Evolutionary conservation across 495 filamentous ascomycete species (phyloP).

Genomic region (Venustampulla echinocandica): DNA sequence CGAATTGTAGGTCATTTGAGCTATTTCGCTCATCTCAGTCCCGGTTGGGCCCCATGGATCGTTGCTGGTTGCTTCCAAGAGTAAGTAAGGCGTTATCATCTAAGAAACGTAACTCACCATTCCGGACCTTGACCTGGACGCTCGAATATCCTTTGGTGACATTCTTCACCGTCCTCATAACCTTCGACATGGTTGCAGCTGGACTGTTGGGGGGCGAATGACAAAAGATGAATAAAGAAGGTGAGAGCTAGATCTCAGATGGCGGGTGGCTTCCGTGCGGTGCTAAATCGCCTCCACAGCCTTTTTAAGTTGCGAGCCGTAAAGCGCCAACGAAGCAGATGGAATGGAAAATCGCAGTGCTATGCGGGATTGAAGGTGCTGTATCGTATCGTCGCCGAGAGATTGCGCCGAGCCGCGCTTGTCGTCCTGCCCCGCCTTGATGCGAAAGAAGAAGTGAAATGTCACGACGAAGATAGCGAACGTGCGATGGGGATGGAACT

Average conservation of each 20-base stretch:
- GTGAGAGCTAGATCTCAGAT: too few relatives aligned
- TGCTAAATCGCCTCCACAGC: too few relatives aligned
- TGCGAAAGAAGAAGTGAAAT: background rate
- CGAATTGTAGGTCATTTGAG: slow-evolving; percentile 94
- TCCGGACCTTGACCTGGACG: slow-evolving; percentile 97
- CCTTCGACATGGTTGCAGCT: slow-evolving; percentile 76
- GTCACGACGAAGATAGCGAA: too few relatives aligned
- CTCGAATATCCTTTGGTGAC: slow-evolving; percentile 98
- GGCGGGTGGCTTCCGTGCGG: too few relatives aligned
- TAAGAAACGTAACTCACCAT: slow-evolving; percentile 60
- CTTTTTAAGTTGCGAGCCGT: too few relatives aligned
- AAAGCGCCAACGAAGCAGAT: too few relatives aligned
- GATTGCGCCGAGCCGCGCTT: background rate
- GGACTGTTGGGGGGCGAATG: background rate
- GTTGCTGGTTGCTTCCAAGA: slow-evolving; percentile 79
- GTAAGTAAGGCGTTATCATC: slow-evolving; percentile 4
- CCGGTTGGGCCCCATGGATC: slow-evolving; percentile 98
- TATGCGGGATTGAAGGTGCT: too few relatives aligned
- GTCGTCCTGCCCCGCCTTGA: background rate
- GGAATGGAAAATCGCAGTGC: too few relatives aligned
- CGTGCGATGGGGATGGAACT: too few relatives aligned
- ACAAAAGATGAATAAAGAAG: background rate
- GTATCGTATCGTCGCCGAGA: too few relatives aligned
- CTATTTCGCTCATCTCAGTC: slow-evolving; percentile 98
- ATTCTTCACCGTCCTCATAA: slow-evolving; percentile 97